These are phyloP conservation scores for Chaetomium cochliodes DNA, from an alignment of 495 filamentous ascomycete species.

Conservation along the genomic window DNA sequence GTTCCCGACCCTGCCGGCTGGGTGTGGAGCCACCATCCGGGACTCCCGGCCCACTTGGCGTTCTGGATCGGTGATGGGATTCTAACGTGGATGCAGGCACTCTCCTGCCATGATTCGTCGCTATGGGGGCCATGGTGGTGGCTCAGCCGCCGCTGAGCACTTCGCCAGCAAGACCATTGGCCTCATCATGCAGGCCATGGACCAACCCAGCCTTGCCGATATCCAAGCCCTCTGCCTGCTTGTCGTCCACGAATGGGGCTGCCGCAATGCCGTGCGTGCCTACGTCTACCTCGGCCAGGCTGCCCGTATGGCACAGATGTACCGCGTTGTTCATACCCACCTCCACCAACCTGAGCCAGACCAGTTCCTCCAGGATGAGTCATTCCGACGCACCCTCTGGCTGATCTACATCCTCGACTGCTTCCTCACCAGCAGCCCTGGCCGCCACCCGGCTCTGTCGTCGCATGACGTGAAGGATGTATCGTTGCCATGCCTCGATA, in stretches of 20 bases:
- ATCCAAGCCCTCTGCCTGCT: constrained; percentile 53
- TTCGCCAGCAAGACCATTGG: constrained; percentile 50
- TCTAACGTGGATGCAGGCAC: constrained; percentile 35
- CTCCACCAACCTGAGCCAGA: constrained; percentile 45
- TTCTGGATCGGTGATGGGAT: constrained; percentile 17
- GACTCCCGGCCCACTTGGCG: constrained; percentile 26
- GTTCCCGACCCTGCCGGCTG: not conserved
- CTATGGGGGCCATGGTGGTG: constrained; percentile 48
- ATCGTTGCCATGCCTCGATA: constrained; percentile 49
- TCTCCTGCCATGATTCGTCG: constrained; percentile 51
- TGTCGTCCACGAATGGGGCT: constrained; percentile 54
- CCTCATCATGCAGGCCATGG: constrained; percentile 47
- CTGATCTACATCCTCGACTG: constrained; percentile 54
- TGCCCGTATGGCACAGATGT: constrained; percentile 54
- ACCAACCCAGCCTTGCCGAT: constrained; percentile 50
- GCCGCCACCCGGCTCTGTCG: constrained; percentile 49
- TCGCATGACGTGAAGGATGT: constrained; percentile 48
- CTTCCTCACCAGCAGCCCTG: constrained; percentile 54
- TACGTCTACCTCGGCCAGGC: constrained; percentile 54
- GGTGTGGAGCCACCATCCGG: not conserved
- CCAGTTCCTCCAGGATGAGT: constrained; percentile 53
- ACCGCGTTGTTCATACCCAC: constrained; percentile 48
- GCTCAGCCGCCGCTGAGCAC: constrained; percentile 46
- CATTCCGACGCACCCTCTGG: constrained; percentile 52
- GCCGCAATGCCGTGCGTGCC: constrained; percentile 51